A percentile compares a stretch with the other conserved stretches of the same genome.
Conservation (phyloP, 2,329 filamentous ascomycete species). For the Microdochium nivale region DNA sequence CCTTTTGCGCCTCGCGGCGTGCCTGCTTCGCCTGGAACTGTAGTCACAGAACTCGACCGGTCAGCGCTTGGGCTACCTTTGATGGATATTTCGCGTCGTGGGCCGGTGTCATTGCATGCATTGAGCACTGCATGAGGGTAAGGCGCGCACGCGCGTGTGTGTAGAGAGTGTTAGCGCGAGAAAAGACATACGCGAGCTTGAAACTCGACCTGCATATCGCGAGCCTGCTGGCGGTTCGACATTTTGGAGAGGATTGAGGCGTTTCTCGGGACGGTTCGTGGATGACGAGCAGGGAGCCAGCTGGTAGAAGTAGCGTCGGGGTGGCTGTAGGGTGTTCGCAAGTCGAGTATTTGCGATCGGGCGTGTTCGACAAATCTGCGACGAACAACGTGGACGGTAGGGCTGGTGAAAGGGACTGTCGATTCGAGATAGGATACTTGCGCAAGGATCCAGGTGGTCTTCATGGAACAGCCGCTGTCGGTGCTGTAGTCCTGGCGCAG, state of each 20-base stretch:
- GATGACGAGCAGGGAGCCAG: too few relatives aligned
- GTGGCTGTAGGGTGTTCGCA: too few relatives aligned
- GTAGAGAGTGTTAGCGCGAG: conserved; percentile 1
- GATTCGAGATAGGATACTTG: background rate
- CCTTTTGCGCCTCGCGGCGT: conserved; percentile 51
- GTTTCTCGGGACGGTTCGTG: background rate
- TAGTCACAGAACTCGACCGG: background rate
- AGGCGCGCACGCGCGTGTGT: background rate
- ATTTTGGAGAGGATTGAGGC: conserved; percentile 25
- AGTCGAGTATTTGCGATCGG: too few relatives aligned
- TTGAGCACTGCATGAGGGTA: background rate
- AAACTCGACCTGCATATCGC: conserved; percentile 56
- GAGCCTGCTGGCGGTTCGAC: conserved; percentile 49
- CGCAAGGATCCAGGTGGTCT: background rate
- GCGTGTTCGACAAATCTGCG: too few relatives aligned
- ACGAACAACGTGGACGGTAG: too few relatives aligned
- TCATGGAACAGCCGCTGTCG: background rate
- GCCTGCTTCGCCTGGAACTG: conserved; percentile 55
- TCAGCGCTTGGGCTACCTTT: background rate
- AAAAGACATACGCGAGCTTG: conserved; percentile 41
- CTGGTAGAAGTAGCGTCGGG: too few relatives aligned
- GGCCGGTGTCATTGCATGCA: too few relatives aligned
- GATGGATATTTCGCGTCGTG: background rate
- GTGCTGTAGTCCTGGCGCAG: background rate
- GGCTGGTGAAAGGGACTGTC: background rate